These are phyloP conservation scores for Rhizophora mangle DNA, from an alignment of 345 rosid genomes.

Conservation along the genomic window DNA sequence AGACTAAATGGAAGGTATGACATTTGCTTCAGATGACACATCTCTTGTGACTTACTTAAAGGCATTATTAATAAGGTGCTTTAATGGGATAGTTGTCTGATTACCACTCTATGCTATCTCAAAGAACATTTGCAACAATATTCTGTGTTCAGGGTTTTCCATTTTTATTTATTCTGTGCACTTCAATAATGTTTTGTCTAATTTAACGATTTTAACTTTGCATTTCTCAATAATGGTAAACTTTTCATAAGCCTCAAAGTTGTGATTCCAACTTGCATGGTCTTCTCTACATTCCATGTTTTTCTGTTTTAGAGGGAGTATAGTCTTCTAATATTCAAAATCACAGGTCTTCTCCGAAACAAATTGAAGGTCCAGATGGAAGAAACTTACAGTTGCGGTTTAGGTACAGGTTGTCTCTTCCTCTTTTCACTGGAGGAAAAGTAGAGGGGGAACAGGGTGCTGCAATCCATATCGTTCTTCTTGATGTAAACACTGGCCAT, in stretches of 20 bases:
- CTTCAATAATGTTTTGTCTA: background rate
- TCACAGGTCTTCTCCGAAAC: constrained; percentile 78
- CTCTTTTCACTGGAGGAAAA: constrained; percentile 95
- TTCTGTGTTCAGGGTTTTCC: background rate
- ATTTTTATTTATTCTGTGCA: background rate
- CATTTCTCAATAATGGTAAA: background rate
- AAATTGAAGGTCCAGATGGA: constrained; percentile 90
- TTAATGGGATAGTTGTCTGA: too few species aligned
- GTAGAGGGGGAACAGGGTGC: constrained; percentile 99
- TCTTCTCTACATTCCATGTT: background rate
- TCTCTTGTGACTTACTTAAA: too few species aligned
- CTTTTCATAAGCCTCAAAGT: background rate
- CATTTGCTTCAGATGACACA: background rate
- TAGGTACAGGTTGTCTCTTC: constrained; percentile 89
- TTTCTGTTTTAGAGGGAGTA: background rate
- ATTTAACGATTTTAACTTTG: background rate
- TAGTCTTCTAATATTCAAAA: constrained; percentile 4
- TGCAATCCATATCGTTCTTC: constrained; percentile 72
- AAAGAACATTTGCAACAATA: too few species aligned
- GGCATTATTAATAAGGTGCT: too few species aligned
- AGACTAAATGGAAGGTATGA: constrained; percentile 78
- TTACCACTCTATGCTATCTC: too few species aligned
- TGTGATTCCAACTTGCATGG: background rate
- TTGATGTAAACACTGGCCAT: constrained; percentile 64
- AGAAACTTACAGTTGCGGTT: constrained; percentile 68